Base-by-base conservation (phyloP, 306 rosid species). In the Amphicarpaea edgeworthii region DNA sequence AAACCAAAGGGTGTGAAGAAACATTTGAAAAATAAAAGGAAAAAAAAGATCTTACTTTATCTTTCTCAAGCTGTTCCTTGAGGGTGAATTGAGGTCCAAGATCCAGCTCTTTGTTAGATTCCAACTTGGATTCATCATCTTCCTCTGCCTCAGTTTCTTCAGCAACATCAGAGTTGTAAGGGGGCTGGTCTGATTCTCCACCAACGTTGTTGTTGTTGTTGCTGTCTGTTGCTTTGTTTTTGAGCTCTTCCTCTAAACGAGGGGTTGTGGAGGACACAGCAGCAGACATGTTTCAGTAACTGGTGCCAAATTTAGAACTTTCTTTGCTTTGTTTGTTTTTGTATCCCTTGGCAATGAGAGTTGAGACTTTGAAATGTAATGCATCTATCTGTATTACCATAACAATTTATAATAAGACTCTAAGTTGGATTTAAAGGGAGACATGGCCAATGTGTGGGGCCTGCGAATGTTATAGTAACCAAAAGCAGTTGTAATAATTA, bases 1-100 rank as follows among this genome's bases (percentile, higher is more conserved):
- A 45, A 67, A 45, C 19, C 72, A 23, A 67, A 14, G 72, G 41
- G 40, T 43, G 58, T 47, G 54, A 60, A 45, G 77, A 40, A 68
- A 23, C 67, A 70, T 62, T 46, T 64, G 7, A 30, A 72, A 17
- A 23, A 54, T 2, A 12, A 66, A 66, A 45, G 38, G 19, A 41
- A 40, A 64, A 40, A 17, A 45, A 19, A 46, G n/a, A 19, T 9
- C 65, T 12, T 75, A 91, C 98, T 80, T 93, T 86, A 74, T 93
- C 97, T 79, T 91, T 93, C 76, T 93, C 97, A 77, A 93, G 93
- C 80, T 91, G 98, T 55, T 93, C 98, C 86, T 91, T 93, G 83
- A 93, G 92, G n/a, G 96, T 86, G 73, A 85, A 37, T 17, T 84
- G 93, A 82, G 98, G 98, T 11, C 98, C 98, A 65, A 90, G 85